phyloP scores from a whole-genome alignment of 106 monocot genomes.

The Dendrobium catenatum region DNA sequence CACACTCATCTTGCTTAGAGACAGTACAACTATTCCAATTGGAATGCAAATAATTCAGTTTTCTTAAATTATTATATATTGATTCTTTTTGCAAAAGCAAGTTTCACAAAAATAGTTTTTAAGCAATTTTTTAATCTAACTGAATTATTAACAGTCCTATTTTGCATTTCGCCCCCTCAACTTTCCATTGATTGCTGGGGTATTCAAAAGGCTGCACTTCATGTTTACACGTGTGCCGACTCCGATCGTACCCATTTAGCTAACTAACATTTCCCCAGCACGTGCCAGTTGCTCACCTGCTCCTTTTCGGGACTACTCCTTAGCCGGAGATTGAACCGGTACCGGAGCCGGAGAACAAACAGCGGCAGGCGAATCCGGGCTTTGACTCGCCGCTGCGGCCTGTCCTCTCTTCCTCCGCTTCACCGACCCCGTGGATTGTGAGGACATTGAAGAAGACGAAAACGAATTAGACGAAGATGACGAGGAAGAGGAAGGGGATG shows the following conservation, averaged over 20 bases:
- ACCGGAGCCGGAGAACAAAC: background rate
- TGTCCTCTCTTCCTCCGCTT: constrained; percentile 11
- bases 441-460: background rate
- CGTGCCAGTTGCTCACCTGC: background rate
- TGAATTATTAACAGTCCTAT: background rate
- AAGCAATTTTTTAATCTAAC: background rate
- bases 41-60: no score
- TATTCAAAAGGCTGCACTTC: background rate
- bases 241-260: background rate
- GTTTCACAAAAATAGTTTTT: background rate
- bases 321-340: background rate
- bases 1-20: background rate
- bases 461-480: background rate
- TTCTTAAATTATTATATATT: no score
- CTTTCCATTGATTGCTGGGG: background rate
- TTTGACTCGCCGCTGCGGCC: background rate
- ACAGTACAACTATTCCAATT: no score
- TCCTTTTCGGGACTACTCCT: background rate
- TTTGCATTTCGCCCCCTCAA: background rate
- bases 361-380: background rate
- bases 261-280: background rate
- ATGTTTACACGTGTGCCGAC: background rate
- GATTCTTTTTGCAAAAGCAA: background rate
- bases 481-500: background rate
- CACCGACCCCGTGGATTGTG: background rate